Conservation (phyloP, 1,284 basidiomycete species). For the Trichosporon coremiiforme region DNA sequence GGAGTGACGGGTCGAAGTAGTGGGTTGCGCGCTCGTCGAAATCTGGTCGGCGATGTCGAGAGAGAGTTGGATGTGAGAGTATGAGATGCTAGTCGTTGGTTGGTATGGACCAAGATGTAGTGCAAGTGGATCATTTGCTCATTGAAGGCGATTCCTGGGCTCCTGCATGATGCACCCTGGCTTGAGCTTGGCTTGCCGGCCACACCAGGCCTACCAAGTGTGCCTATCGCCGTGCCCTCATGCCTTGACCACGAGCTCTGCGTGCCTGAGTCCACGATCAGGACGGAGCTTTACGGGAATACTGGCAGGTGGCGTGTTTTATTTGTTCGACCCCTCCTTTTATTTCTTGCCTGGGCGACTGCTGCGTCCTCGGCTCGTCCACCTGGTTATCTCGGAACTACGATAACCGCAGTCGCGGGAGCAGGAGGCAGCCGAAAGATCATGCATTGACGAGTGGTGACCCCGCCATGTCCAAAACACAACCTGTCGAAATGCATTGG, state of each 20-base stretch:
- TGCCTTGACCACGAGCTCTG: neutral
- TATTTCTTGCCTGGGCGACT: neutral
- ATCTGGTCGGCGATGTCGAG: neutral
- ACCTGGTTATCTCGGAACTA: conserved; percentile 18
- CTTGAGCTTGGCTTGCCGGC: neutral
- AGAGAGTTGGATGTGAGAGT: neutral
- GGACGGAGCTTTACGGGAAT: conserved; percentile 7
- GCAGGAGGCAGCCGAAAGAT: neutral
- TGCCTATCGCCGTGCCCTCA: conserved; percentile 6
- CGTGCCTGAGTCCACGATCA: conserved; percentile 5
- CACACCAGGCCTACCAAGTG: conserved; percentile 4
- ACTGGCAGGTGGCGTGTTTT: neutral
- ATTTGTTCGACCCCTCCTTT: neutral
- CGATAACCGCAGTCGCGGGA: neutral
- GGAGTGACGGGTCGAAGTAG: neutral
- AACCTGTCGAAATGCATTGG: too few relatives aligned
- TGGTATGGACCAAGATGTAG: conserved; percentile 11
- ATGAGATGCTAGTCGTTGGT: neutral
- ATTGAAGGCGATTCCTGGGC: neutral
- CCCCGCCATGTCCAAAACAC: too few relatives aligned
- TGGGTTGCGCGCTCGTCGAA: conserved; percentile 5
- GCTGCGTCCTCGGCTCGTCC: neutral
- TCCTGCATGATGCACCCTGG: neutral
- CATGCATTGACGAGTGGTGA: neutral
- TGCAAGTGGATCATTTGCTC: neutral